A percentile compares a stretch with the other conserved stretches of the same genome.
Conservation (phyloP, 192 early-diverging fungal species). For the Funneliformis geosporum region DNA sequence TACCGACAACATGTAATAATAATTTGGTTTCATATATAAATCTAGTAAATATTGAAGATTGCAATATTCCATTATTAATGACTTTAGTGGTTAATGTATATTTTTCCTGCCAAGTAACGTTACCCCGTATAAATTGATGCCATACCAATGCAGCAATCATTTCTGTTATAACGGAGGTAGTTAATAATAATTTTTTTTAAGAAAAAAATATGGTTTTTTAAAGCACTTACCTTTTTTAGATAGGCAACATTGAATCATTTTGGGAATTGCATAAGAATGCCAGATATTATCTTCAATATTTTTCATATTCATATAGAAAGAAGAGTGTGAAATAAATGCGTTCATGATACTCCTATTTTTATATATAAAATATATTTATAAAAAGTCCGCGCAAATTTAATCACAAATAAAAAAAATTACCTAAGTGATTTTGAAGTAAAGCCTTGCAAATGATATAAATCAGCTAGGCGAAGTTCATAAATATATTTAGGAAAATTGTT, state of each 20-base stretch:
- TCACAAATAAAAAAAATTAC: neutral
- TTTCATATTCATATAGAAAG: neutral
- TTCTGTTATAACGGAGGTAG: neutral
- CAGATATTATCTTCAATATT: neutral
- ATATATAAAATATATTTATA: neutral
- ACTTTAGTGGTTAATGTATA: neutral
- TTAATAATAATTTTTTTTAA: neutral
- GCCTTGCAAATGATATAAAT: constrained; percentile 9
- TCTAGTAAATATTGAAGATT: neutral
- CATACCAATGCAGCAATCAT: neutral
- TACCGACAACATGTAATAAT: neutral
- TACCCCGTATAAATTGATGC: neutral
- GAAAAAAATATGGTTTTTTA: neutral
- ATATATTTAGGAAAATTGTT: constrained; percentile 3
- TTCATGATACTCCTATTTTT: neutral
- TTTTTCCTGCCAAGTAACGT: neutral
- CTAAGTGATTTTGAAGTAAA: neutral
- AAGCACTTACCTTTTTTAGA: constrained; percentile 21
- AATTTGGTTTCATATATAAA: constrained; percentile 9
- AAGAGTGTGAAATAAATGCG: neutral
- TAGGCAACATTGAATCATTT: constrained; percentile 15
- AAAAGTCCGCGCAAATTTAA: neutral
- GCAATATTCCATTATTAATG: neutral
- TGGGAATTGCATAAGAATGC: neutral
- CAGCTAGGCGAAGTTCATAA: neutral